phyloP scores from a whole-genome alignment of 2,329 filamentous ascomycete species.

The Fusarium mexicanum region DNA sequence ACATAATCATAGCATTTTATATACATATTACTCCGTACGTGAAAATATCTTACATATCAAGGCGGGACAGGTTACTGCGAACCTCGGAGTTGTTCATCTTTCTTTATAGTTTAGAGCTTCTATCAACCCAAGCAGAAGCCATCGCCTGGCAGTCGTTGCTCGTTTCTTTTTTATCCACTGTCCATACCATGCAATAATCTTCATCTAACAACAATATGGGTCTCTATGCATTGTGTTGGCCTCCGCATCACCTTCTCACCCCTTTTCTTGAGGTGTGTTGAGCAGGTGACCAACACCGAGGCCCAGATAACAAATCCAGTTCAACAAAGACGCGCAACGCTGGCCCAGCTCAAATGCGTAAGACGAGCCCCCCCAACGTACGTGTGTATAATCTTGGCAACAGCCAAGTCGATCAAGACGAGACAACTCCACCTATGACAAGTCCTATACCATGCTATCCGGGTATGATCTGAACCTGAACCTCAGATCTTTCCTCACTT shows the following conservation, averaged over 20 bases:
- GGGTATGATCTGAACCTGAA: conserved; percentile 40
- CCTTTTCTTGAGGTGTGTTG: neutral
- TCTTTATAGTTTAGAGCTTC: conserved; percentile 40
- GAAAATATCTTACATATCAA: neutral
- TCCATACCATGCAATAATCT: conserved; percentile 26
- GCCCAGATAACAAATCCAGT: conserved; percentile 13
- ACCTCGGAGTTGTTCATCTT: conserved; percentile 29
- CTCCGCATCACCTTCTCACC: conserved; percentile 2
- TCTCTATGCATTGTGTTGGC: conserved; percentile 21
- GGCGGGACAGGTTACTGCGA: neutral
- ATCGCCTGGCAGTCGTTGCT: conserved; percentile 22
- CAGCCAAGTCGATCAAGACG: conserved; percentile 19
- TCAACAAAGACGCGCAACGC: conserved; percentile 24
- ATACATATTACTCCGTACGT: neutral
- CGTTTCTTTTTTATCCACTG: conserved; percentile 26
- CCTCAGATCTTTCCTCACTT: conserved; percentile 23
- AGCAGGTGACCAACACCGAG: conserved; percentile 1
- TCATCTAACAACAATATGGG: conserved; percentile 35
- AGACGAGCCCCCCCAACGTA: conserved; percentile 10
- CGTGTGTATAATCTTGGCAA: conserved; percentile 21
- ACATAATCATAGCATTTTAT: neutral
- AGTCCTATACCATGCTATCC: conserved; percentile 44
- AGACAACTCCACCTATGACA: conserved; percentile 39
- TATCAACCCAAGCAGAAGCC: conserved; percentile 34
- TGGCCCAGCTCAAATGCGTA: conserved; percentile 27